Base-by-base conservation (phyloP, 441 rosid genomes). In the Aleurites moluccanus region DNA sequence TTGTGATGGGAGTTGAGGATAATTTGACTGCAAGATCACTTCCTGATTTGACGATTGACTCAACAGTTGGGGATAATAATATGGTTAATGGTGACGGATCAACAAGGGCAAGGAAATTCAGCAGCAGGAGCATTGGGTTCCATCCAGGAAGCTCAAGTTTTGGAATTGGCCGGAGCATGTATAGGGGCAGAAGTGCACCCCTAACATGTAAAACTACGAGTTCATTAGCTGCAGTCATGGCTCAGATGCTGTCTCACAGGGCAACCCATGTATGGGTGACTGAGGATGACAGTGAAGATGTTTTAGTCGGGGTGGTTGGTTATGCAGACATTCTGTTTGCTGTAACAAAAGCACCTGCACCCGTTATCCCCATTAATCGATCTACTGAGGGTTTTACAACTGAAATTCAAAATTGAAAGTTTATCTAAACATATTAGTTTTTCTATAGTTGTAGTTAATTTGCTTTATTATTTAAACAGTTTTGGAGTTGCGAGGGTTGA, bases 231-330 rank as follows among this genome's bases (percentile, higher is more conserved):
- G 99, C 98, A 0, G 96, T 95, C 3, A 95, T 95, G 99, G 97
- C 99, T 66, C 99, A 95, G 75, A 95, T 95, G 95, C 86, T 93
- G 15, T 93, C 98, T 73, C 98, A 95, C 71, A 80, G 98, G 61
- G 97, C 93, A 49, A 90, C 99, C 57, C 97, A 93, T 71, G 93
- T 95, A 52, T 95, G 99, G 99, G 99, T 93, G 67, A 95, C 91
- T 0, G 91, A 93, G 77, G 88, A 87, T 15, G 95, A 89, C 20
- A 81, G 77, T 10, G 98, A 90, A 14, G 98, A 95, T 79, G 75
- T 88, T 73, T 80, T 95, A 44, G 99, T 91, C 3, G 99, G 99
- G 50, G 89, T 93, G 67, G 90, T 95, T 0, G 96, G 97, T 4
- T 95, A 90, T 75, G 91, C 89, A 0, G 97, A 95, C 70, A 93